A percentile compares a stretch with the other conserved stretches of the same genome.
Conservation (phyloP, 2,329 filamentous ascomycete genomes). For the Trichoderma polysporum region DNA sequence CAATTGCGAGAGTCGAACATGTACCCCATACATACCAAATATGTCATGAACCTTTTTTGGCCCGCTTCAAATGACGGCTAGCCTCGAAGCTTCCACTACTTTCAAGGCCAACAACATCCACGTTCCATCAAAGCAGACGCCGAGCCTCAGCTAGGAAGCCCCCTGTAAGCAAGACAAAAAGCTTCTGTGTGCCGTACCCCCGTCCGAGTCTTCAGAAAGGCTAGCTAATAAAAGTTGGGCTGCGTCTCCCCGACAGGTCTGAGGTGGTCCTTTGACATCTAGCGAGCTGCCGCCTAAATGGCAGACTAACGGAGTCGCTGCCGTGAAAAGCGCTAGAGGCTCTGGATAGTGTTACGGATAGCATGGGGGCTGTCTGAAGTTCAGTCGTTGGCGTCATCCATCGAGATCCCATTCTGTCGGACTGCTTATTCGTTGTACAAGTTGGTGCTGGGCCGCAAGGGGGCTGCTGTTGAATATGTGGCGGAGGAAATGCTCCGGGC, state of each 20-base stretch:
- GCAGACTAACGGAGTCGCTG: neutral
- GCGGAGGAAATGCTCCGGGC: conserved; percentile 10
- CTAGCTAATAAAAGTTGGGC: neutral
- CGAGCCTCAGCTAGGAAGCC: neutral
- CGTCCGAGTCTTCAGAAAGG: neutral
- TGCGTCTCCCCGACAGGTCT: neutral
- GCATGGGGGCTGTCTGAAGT: neutral
- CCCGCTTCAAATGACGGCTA: neutral
- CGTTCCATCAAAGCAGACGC: neutral
- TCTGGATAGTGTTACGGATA: neutral
- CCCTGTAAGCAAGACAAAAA: neutral
- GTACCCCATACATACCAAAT: neutral
- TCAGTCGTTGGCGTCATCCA: conserved; percentile 4
- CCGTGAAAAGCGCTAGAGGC: neutral
- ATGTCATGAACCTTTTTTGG: neutral
- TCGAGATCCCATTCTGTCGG: neutral
- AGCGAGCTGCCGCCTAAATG: neutral
- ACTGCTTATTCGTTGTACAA: neutral
- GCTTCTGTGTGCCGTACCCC: neutral
- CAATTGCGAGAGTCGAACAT: neutral
- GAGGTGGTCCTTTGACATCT: neutral
- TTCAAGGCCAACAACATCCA: neutral
- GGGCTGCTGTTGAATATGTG: neutral
- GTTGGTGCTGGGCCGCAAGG: neutral
- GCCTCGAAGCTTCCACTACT: neutral